Conservation (phyloP, 129 eudicot genomes). For the Arctium minus region DNA sequence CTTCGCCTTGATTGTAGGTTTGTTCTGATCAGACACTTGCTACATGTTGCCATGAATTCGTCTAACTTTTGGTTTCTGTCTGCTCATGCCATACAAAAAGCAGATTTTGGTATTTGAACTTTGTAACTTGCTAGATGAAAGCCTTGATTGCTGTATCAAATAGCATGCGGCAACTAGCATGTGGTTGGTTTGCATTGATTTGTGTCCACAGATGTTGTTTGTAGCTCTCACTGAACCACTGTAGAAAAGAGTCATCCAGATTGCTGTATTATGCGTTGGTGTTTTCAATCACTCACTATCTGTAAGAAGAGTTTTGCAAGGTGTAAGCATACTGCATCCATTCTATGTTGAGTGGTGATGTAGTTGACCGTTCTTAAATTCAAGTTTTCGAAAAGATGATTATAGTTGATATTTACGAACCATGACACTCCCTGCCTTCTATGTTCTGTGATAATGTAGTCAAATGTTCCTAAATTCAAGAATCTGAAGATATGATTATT, state of each 20-base stretch:
- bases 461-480: not conserved
- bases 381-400: not conserved
- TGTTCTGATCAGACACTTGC: not conserved
- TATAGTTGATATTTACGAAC: not conserved
- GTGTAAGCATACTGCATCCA: not conserved
- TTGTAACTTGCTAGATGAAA: not conserved
- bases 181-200: not conserved
- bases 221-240: no score
- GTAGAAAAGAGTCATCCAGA: not conserved
- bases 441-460: not conserved
- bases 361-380: not conserved
- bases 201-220: not conserved
- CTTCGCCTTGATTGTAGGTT: slow-evolving; percentile 74
- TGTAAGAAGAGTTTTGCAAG: not conserved
- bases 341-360: not conserved
- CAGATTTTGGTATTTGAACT: not conserved
- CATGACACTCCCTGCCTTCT: not conserved
- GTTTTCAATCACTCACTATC: not conserved
- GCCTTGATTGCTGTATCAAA: not conserved
- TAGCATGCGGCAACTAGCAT: not conserved
- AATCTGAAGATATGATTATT: not conserved
- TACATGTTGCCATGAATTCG: not conserved
- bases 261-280: not conserved
- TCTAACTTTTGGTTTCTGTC: not conserved
- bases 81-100: not conserved